These are phyloP conservation scores for Bifiguratus adelaidae DNA, from an alignment of 192 early-diverging fungal species.

Conservation along the genomic window DNA sequence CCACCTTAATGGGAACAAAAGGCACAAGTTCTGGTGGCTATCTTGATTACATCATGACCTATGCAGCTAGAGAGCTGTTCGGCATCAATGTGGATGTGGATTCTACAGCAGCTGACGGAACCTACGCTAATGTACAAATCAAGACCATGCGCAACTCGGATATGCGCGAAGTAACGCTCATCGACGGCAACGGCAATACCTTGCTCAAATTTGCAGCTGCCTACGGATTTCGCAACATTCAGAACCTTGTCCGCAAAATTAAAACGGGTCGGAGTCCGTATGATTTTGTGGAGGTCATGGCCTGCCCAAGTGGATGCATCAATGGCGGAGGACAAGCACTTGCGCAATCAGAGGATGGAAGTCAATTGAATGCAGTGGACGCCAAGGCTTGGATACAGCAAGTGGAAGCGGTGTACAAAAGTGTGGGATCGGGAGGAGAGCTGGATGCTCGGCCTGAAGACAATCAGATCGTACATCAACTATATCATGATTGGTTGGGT, in stretches of 20 bases:
- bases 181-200: constrained; percentile 28
- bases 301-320: constrained; percentile 93
- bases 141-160: constrained; percentile 77
- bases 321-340: constrained; percentile 98
- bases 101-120: too few species aligned
- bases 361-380: constrained; percentile 13
- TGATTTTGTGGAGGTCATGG: constrained; percentile 95
- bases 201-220: constrained; percentile 73
- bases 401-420: constrained; percentile 57
- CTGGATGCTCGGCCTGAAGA: constrained; percentile 49
- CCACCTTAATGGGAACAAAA: constrained; percentile 42
- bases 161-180: constrained; percentile 57
- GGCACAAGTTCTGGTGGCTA: constrained; percentile 90
- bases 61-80: constrained; percentile 74
- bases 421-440: too few species aligned
- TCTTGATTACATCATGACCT: constrained; percentile 76
- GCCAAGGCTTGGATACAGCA: constrained; percentile 67
- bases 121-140: constrained; percentile 33
- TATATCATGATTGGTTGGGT: constrained; percentile 82
- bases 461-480: constrained; percentile 39
- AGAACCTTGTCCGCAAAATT: constrained; percentile 95
- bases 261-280: constrained; percentile 65
- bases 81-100: too few species aligned
- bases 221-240: constrained; percentile 96
- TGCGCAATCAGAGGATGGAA: constrained; percentile 35